Evolutionary conservation across 2,329 filamentous ascomycete species (phyloP).

Genomic region (Gliomastix tumulicola): DNA sequence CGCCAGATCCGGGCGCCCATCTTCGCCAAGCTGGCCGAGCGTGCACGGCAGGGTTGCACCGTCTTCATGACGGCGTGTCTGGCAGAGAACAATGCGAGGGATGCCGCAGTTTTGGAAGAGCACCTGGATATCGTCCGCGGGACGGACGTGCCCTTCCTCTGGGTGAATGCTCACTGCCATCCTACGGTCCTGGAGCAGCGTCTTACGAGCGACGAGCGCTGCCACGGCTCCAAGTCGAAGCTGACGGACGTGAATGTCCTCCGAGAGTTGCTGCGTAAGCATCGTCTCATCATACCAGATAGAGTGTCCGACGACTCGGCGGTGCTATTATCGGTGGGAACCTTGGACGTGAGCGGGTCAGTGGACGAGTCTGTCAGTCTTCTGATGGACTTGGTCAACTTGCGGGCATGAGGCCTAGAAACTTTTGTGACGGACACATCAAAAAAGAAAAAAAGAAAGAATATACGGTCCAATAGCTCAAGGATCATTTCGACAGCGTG

Average conservation of each 20-base stretch:
- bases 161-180: conserved; percentile 8
- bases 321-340: background rate
- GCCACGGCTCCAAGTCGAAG: conserved; percentile 4
- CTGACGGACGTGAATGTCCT: conserved; percentile 4
- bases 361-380: background rate
- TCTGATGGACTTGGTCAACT: conserved; percentile 1
- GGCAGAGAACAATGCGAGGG: conserved; percentile 3
- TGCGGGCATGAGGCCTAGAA: too few species aligned
- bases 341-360: conserved; percentile 6
- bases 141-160: conserved; percentile 1
- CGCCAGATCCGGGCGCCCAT: conserved; percentile 7
- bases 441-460: too few species aligned
- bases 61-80: conserved; percentile 12
- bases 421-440: too few species aligned
- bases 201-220: conserved; percentile 2
- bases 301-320: background rate
- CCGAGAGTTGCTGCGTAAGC: background rate
- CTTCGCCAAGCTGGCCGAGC: conserved; percentile 7
- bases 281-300: background rate
- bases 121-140: conserved; percentile 7
- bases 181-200: conserved; percentile 4
- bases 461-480: too few species aligned
- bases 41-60: conserved; percentile 3
- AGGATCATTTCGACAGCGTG: too few species aligned
- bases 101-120: conserved; percentile 6